These are phyloP conservation scores for Teratosphaeria destructans DNA, from an alignment of 2,329 filamentous ascomycete species.

Conservation along the genomic window DNA sequence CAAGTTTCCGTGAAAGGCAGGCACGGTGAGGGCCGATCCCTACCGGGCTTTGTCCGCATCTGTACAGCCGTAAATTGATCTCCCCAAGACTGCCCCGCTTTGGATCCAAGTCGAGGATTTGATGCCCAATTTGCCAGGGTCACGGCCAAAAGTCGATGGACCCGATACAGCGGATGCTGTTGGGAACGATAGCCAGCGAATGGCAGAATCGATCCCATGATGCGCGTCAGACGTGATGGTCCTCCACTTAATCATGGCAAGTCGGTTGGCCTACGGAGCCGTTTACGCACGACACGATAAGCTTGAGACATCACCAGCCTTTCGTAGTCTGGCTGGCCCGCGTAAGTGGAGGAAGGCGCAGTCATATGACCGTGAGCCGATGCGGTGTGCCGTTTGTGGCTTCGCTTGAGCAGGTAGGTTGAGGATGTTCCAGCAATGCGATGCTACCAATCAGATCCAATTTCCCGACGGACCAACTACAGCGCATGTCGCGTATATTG, in stretches of 20 bases:
- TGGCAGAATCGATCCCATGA: background rate
- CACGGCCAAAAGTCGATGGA: slow-evolving; percentile 4
- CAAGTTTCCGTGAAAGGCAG: background rate
- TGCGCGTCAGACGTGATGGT: background rate
- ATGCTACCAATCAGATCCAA: background rate
- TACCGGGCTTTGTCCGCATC: background rate
- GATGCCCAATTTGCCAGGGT: slow-evolving; percentile 1
- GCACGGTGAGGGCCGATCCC: slow-evolving; percentile 5
- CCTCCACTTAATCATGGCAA: background rate
- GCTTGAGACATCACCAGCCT: background rate
- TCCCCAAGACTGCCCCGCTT: background rate
- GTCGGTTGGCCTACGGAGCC: background rate
- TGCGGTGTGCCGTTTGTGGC: slow-evolving; percentile 10
- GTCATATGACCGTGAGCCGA: slow-evolving; percentile 12
- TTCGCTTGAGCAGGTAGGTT: slow-evolving; percentile 7
- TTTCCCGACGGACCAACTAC: background rate
- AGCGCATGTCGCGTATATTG: background rate
- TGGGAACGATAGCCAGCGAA: background rate
- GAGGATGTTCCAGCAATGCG: slow-evolving; percentile 1
- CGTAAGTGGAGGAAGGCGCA: slow-evolving; percentile 1
- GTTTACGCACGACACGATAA: background rate
- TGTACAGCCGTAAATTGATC: background rate
- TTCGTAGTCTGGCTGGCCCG: background rate
- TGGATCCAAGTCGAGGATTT: background rate
- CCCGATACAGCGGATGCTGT: background rate